Conservation (phyloP, 495 filamentous ascomycete species). For the Aspergillus biplanus region DNA sequence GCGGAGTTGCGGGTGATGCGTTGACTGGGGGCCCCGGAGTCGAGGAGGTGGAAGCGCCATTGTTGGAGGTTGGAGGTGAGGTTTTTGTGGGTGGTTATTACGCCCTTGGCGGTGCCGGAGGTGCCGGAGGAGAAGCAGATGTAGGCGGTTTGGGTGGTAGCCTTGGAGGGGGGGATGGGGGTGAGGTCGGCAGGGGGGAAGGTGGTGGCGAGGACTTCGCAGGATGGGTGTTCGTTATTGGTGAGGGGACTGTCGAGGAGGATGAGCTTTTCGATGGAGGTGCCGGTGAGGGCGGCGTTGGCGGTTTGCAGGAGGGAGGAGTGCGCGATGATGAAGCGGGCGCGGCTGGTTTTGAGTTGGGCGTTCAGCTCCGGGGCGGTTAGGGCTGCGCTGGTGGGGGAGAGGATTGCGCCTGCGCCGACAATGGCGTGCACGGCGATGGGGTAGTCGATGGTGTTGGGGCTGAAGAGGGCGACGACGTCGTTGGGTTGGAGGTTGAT, state of each 20-base stretch:
- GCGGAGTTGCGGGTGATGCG: neutral
- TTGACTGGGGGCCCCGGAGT: neutral
- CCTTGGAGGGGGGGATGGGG: neutral
- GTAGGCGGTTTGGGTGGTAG: neutral
- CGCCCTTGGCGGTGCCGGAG: slow-evolving; percentile 7
- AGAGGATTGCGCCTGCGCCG: neutral
- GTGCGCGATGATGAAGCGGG: neutral
- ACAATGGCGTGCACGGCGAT: slow-evolving; percentile 5
- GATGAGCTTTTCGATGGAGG: neutral
- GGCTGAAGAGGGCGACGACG: slow-evolving; percentile 8
- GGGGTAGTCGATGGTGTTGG: slow-evolving; percentile 6
- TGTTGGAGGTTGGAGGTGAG: slow-evolving; percentile 8
- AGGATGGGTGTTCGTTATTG: neutral
- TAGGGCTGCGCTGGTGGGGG: slow-evolving; percentile 6
- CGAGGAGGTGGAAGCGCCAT: neutral
- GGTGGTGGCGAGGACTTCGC: neutral
- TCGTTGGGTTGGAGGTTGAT: neutral
- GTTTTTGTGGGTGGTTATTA: slow-evolving; percentile 4
- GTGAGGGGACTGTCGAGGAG: neutral
- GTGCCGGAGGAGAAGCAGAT: slow-evolving; percentile 15
- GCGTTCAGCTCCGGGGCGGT: neutral
- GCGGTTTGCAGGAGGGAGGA: neutral
- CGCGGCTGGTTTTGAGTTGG: neutral
- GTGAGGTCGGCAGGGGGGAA: neutral
- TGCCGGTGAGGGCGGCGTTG: neutral